These are phyloP conservation scores for Artemisia annua DNA, from an alignment of 129 eudicot genomes.

Conservation along the genomic window DNA sequence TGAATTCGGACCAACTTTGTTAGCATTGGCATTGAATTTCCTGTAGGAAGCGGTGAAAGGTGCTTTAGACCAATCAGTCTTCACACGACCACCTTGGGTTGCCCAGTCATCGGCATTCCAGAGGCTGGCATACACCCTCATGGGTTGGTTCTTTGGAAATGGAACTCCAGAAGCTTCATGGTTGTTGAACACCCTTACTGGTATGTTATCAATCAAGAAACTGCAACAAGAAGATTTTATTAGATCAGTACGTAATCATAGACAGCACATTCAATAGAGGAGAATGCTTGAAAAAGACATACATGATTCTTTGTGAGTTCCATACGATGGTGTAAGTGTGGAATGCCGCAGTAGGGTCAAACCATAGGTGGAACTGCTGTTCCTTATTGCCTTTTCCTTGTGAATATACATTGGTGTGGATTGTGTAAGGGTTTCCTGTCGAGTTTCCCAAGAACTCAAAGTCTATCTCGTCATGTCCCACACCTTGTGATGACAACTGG, in stretches of 20 bases:
- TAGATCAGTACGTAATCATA: too few relatives aligned
- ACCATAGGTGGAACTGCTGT: conserved; percentile 10
- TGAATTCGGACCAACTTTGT: background rate
- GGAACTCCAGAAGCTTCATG: conserved; percentile 26
- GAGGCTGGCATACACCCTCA: conserved; percentile 38
- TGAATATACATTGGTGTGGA: background rate
- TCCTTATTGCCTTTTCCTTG: background rate
- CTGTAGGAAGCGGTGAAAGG: conserved; percentile 24
- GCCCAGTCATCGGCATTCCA: conserved; percentile 41
- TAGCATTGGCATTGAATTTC: conserved; percentile 12
- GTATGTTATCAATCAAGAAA: conserved; percentile 35
- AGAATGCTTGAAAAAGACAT: too few relatives aligned
- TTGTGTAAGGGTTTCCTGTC: background rate
- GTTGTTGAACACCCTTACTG: conserved; percentile 35
- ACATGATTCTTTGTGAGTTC: conserved; percentile 1
- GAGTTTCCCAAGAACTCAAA: conserved; percentile 8
- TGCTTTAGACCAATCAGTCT: conserved; percentile 35
- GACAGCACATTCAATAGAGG: too few relatives aligned
- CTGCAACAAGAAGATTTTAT: background rate
- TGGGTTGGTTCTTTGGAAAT: conserved; percentile 36
- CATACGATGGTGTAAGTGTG: conserved; percentile 6
- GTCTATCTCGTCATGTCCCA: background rate
- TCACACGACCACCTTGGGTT: conserved; percentile 37
- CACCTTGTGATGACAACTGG: background rate
- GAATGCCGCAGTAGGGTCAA: conserved; percentile 7